These are phyloP conservation scores for Colletotrichum higginsianum DNA, from an alignment of 2,329 filamentous ascomycete genomes.

Conservation along the genomic window DNA sequence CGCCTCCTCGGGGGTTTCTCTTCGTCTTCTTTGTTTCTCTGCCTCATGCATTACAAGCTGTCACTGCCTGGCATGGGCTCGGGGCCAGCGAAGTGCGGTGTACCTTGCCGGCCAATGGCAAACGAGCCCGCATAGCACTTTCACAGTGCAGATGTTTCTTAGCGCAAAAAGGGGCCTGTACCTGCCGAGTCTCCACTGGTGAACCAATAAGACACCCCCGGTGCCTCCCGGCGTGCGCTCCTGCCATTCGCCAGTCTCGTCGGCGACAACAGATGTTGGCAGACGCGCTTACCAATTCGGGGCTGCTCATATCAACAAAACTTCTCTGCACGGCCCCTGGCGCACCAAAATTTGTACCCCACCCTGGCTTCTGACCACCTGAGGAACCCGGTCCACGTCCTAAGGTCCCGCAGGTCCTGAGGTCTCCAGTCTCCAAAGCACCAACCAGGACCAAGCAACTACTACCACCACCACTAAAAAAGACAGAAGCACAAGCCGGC, in stretches of 20 bases:
- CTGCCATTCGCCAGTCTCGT: slow-evolving; percentile 28
- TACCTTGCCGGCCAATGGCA: slow-evolving; percentile 26
- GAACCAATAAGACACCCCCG: slow-evolving; percentile 29
- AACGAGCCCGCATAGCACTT: slow-evolving; percentile 4
- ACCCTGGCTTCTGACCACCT: slow-evolving; percentile 30
- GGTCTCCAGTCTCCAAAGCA: slow-evolving; percentile 10
- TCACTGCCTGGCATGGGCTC: slow-evolving; percentile 14
- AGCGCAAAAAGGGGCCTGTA: slow-evolving; percentile 17
- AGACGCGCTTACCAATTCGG: slow-evolving; percentile 44
- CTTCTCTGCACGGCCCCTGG: slow-evolving; percentile 39
- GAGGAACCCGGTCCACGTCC: slow-evolving; percentile 32
- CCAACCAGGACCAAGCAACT: slow-evolving; percentile 20
- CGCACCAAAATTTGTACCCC: slow-evolving; percentile 42
- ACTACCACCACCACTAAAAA: slow-evolving; percentile 25
- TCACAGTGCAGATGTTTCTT: slow-evolving; percentile 2
- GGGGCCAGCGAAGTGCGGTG: slow-evolving; percentile 37
- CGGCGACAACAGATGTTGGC: slow-evolving; percentile 33
- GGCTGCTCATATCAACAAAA: slow-evolving; percentile 43
- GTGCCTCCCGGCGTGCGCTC: slow-evolving; percentile 12
- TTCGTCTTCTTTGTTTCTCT: background rate
- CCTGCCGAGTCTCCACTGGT: slow-evolving; percentile 29
- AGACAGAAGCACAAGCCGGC: slow-evolving; percentile 34
- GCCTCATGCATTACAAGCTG: slow-evolving; percentile 17
- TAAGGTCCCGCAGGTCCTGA: slow-evolving; percentile 3
- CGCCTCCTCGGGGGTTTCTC: background rate